Conservation (phyloP, 2,329 filamentous ascomycete species). For the Colletotrichum incanum region DNA sequence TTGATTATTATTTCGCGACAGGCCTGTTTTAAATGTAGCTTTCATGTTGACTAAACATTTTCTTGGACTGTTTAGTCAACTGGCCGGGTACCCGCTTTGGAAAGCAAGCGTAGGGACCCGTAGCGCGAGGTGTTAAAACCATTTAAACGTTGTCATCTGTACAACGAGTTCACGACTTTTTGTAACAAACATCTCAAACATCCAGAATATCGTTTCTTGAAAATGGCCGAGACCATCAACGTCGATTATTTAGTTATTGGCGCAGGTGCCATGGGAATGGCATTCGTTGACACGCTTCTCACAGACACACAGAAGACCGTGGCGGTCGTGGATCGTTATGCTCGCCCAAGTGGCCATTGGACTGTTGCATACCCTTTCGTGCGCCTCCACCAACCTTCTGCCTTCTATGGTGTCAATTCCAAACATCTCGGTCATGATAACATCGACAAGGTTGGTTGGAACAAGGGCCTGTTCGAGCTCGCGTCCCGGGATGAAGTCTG, state of each 20-base stretch:
- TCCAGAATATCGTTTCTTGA: too few relatives aligned
- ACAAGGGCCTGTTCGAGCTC: background rate
- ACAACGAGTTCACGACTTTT: too few relatives aligned
- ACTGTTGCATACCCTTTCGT: slow-evolving; percentile 4
- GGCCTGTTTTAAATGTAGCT: too few relatives aligned
- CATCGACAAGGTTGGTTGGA: background rate
- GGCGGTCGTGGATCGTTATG: slow-evolving; percentile 4
- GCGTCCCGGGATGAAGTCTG: background rate
- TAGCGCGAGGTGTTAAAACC: too few relatives aligned
- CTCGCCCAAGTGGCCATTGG: slow-evolving; percentile 2
- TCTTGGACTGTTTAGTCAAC: too few relatives aligned
- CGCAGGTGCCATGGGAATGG: background rate
- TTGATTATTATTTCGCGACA: too few relatives aligned
- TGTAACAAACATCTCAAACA: too few relatives aligned
- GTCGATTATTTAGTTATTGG: background rate
- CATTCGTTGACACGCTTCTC: background rate
- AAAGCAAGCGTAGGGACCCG: too few relatives aligned
- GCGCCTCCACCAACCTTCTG: slow-evolving; percentile 4
- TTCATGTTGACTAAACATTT: too few relatives aligned
- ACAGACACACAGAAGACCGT: slow-evolving; percentile 1
- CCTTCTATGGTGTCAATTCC: slow-evolving; percentile 2
- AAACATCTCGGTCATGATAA: background rate
- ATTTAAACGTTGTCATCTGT: too few relatives aligned
- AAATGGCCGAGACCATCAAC: background rate
- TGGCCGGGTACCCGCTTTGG: too few relatives aligned